Conservation (phyloP, 257 asterid genomes). For the Penstemon davidsonii region DNA sequence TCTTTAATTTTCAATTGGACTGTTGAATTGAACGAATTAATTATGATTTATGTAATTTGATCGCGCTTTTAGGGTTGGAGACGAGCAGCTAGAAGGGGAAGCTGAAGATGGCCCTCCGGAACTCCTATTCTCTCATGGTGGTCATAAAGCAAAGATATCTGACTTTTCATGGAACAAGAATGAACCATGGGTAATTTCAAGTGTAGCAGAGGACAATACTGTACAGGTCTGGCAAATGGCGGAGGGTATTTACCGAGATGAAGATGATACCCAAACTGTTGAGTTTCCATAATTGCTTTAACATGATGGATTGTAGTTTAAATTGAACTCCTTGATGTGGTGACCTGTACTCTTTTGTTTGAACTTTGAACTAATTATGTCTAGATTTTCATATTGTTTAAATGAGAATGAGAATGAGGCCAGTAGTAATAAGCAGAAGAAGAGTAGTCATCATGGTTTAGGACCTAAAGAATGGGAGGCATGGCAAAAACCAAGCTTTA, state of each 20-base stretch:
- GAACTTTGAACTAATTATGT: background rate
- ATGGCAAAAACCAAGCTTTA: no score
- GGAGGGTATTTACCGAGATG: constrained; percentile 78
- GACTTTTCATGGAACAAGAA: constrained; percentile 95
- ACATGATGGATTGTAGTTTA: background rate
- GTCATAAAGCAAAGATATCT: constrained; percentile 88
- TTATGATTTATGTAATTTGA: constrained; percentile 1
- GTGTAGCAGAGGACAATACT: constrained; percentile 92
- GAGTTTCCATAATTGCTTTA: constrained; percentile 23
- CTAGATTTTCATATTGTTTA: background rate
- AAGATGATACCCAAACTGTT: constrained; percentile 43
- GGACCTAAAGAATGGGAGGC: no score
- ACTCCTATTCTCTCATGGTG: constrained; percentile 95
- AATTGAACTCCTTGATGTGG: constrained; percentile 5
- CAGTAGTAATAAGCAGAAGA: background rate
- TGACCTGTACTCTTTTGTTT: constrained; percentile 8
- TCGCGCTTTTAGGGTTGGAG: constrained; percentile 69
- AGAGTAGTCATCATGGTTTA: no score
- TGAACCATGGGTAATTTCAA: constrained; percentile 86
- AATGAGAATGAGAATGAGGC: background rate
- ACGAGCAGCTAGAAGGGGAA: constrained; percentile 97
- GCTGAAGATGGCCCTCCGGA: constrained; percentile 98
- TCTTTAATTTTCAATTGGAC: background rate
- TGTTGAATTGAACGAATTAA: background rate
- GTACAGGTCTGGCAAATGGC: constrained; percentile 96